Evolutionary conservation across 208 protist genomes (phyloP), one percentile per base, ranked within the genome.

Genomic region (Acanthamoeba divionensis): DNA sequence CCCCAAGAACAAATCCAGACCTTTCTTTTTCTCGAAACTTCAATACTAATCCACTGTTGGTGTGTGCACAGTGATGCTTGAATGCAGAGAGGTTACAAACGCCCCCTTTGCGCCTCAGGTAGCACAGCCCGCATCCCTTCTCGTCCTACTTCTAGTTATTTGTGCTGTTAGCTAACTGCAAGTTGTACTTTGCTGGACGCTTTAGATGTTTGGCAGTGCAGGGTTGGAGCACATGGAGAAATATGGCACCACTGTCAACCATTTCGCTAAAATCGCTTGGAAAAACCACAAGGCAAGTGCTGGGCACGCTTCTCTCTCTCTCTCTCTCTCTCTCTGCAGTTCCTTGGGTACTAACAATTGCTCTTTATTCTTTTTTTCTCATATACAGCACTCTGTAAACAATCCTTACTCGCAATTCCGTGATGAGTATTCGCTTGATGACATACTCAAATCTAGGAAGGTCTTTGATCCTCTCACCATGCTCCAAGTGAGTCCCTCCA

Each of bases 371-470:
- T 10, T 26, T 41, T 75, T 21, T 44, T 44, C 12, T 47, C 33
- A 21, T 10, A 0, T 63, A 10, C 52, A 83, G 69, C 91, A 92
- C 55, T 90, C 60, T 4, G 86, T 91, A 13, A 69, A 86, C 89
- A 93, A 93, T 62, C 90, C 89, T 24, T 92, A 92, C 60, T 85
- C 91, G 10, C 91, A 93, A 90, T 93, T 93, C 85, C 52, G 85
- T n/a, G 57, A 86, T 21, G 80, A 92, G 55, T 91, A 93, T 77
- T 65, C 91, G 21, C 38, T 90, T 33, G 87, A 93, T 45, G 29
- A 93, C n/a, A 60, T 92, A 24, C 38, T 71, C 50, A 69, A 91
- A 57, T 50, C 48, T 21, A 13, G 52, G 13, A 71, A 63, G 15
- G 87, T 91, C 21, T 52, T 80, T 26, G 73, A 31, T 15, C 69